Evolutionary conservation across 164 flowering plant genomes (phyloP), one percentile per base, ranked within the genome.

Genomic region (Akebia trifoliata): DNA sequence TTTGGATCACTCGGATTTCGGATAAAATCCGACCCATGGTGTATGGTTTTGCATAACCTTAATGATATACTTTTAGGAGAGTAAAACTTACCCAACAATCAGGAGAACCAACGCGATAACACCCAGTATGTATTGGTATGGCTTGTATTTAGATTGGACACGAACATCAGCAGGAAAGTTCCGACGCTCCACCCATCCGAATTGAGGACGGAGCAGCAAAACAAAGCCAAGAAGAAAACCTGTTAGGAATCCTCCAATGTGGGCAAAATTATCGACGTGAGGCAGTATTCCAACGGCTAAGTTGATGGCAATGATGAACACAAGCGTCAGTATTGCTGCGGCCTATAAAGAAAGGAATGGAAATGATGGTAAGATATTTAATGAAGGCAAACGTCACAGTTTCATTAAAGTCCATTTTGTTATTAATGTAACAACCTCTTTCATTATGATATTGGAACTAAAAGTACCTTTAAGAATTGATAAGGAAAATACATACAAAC

Each of bases 161-260:
- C 60, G 76, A 50, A 64, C 72, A 46, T 58, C 72, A 15, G 72
- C 60, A 3, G 80, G 81, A 39, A 79, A 77, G 50, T 68, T 69
- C 24, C 38, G 67, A 38, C 79, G 73, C 56, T 76, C 89, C 43
- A 80, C 45, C 97, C 95, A 90, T n/a, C 83, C 85, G 48, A 69
- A 81, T 58, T 78, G 91, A 18, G 97, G 97, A 0, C 86, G 91
- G 8, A 82, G 74, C 50, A 90, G 71, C 57, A 90, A 57, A 29
- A 84, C 31, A 57, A 90, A 90, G 17, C 97, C 95, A 0, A 90
- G 86, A n/a, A 87, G 72, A 54, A 87, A 72, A 2, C 97, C 97
- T 0, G 86, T 50, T 30, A 85, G 43, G 68, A 90, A 90, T 52
- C 97, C 97, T 25, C 97, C 97, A 55, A 87, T 77, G 43, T 85